Conservation (phyloP, 495 filamentous ascomycete species). For the Penicillium egyptiacum region DNA sequence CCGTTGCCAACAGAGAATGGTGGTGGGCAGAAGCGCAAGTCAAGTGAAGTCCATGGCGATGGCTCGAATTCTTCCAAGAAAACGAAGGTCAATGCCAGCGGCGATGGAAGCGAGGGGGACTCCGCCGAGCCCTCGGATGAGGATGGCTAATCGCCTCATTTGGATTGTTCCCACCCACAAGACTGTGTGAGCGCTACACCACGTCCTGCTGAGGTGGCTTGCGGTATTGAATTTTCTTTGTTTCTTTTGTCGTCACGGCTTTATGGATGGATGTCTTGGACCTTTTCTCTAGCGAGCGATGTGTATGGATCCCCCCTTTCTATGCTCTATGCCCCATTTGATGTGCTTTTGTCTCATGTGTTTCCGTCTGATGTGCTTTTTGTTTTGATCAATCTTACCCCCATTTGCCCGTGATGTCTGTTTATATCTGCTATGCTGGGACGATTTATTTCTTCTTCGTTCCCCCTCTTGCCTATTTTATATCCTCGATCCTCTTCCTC, state of each 20-base stretch:
- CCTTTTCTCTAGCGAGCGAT: constrained; percentile 45
- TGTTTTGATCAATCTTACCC: neutral
- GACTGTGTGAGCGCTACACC: neutral
- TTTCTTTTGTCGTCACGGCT: constrained; percentile 32
- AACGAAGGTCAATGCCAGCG: constrained; percentile 47
- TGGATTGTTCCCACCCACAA: neutral
- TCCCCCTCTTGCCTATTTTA: constrained; percentile 12
- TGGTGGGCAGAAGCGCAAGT: constrained; percentile 51
- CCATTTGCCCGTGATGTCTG: constrained; percentile 26
- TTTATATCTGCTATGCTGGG: constrained; percentile 43
- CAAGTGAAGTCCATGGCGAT: constrained; percentile 48
- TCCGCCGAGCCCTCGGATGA: constrained; percentile 51
- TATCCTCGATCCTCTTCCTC: constrained; percentile 7
- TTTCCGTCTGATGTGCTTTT: constrained; percentile 9
- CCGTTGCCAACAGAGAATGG: constrained; percentile 27
- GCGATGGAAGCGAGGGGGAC: constrained; percentile 51
- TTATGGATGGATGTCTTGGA: constrained; percentile 41
- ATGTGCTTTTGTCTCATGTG: constrained; percentile 14
- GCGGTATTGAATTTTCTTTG: constrained; percentile 11
- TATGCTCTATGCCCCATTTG: constrained; percentile 14
- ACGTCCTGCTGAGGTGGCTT: constrained; percentile 3
- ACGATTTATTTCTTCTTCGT: constrained; percentile 31
- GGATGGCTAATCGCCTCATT: constrained; percentile 38
- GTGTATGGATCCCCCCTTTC: constrained; percentile 31
- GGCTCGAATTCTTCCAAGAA: constrained; percentile 45